Evolutionary conservation across 228 moss, liverwort and hornwort species (phyloP), one percentile per base, ranked within the genome.

Genomic region (Sphagnum fallax): DNA sequence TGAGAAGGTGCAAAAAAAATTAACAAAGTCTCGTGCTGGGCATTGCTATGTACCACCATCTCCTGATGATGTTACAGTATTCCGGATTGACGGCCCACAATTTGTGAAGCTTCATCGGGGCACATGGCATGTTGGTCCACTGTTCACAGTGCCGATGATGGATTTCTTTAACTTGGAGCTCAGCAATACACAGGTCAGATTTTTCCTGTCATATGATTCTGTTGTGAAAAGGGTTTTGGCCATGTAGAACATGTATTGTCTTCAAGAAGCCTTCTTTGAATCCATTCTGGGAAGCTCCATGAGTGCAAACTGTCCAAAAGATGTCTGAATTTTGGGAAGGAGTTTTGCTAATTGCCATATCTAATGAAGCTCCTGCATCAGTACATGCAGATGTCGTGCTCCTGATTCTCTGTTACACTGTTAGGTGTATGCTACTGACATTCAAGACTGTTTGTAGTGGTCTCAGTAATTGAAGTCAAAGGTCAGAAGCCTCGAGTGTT

Each of bases 161-260:
- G 87, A 93, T 74, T 98, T 98, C 62, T 92, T 87, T 76, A 98
- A 98, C 70, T 82, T 98, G 73, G 98, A 98, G 75, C 82, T 93
- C 12, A 87, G 84, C 67, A 79, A 82, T 72, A 98, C 98, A 5
- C 91, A 98, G 83, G 97, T 92, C 64, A 89, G 87, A 15, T 68
- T 66, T 50, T 61, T 68, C 12, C 51, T 59, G 64, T 16, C 0
- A 47, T 71, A 12, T 51, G 0, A 12, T 51, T 18, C 47, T 61
- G 0, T 6, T 62, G 16, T 1, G 47, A n/a, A 1, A 16, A 47
- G 47, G 11, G 47, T 47, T 50, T 50, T 50, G 15, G 47, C 10
- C 18, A 6, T n/a, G 15, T 47, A 53, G 47, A 52, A 32, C 6
- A 8, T 51, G 52, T 15, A 52, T 14, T 53, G 14, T 15, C 5